Evolutionary conservation across 2,329 filamentous ascomycete genomes (phyloP).

Genomic region (Hypoxylon sp.): DNA sequence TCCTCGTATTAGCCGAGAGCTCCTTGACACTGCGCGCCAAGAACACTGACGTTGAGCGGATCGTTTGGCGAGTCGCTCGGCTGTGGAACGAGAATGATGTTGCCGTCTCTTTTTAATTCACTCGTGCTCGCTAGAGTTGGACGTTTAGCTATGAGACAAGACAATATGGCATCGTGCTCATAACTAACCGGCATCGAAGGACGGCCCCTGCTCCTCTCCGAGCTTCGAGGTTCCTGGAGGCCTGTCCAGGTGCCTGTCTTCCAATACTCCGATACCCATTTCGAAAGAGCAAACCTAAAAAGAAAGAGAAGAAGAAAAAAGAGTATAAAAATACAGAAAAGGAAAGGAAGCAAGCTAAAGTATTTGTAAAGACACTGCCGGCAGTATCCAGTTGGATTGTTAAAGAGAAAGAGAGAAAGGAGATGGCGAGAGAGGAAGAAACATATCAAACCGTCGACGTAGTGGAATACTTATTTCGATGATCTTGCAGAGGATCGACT

Average conservation of each 20-base stretch:
- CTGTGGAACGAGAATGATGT: slow-evolving; percentile 48
- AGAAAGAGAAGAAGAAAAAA: slow-evolving; percentile 21
- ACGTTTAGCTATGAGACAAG: slow-evolving; percentile 16
- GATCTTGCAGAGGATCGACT: slow-evolving; percentile 25
- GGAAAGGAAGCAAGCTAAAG: slow-evolving; percentile 21
- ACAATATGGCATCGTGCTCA: neutral
- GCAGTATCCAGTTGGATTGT: slow-evolving; percentile 39
- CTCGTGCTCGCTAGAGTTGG: slow-evolving; percentile 32
- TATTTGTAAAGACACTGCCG: slow-evolving; percentile 42
- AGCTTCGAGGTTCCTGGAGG: slow-evolving; percentile 47
- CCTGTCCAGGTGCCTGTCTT: slow-evolving; percentile 44
- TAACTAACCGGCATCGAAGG: slow-evolving; percentile 39
- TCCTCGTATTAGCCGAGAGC: slow-evolving; percentile 20
- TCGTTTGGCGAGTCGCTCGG: slow-evolving; percentile 49
- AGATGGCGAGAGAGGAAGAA: slow-evolving; percentile 13
- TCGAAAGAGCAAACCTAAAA: slow-evolving; percentile 13
- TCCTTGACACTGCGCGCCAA: neutral
- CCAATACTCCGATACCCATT: slow-evolving; percentile 47
- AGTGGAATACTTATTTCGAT: slow-evolving; percentile 31
- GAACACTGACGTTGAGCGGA: slow-evolving; percentile 45
- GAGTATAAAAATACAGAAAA: slow-evolving; percentile 22
- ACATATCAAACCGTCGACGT: slow-evolving; percentile 11
- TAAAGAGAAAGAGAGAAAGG: slow-evolving; percentile 16
- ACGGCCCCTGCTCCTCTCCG: slow-evolving; percentile 35
- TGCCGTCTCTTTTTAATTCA: slow-evolving; percentile 46